These are phyloP conservation scores for Thelonectria rubi DNA, from an alignment of 2,329 filamentous ascomycete genomes.

Conservation along the genomic window DNA sequence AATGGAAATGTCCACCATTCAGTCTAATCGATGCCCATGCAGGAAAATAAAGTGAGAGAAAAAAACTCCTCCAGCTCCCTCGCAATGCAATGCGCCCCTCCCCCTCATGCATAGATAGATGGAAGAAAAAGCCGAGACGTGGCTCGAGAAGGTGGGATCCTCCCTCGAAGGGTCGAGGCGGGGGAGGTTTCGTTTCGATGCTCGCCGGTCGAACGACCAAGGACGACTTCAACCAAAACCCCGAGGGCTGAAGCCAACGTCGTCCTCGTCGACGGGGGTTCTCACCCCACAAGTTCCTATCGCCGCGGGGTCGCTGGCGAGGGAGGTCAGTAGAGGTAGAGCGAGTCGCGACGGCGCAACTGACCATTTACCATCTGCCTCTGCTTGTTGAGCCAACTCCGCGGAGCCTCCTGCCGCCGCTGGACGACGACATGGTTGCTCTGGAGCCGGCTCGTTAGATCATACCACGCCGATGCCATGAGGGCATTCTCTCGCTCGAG, in stretches of 20 bases:
- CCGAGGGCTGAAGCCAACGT: not conserved
- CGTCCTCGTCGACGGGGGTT: slow-evolving; percentile 28
- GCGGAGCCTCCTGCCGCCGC: slow-evolving; percentile 76
- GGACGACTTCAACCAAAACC: not conserved
- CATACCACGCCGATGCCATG: slow-evolving; percentile 87
- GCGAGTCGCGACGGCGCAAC: slow-evolving; percentile 54
- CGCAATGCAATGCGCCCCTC: slow-evolving; percentile 35
- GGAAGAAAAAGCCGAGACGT: slow-evolving; percentile 21
- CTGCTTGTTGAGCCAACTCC: slow-evolving; percentile 88
- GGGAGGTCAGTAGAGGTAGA: slow-evolving; percentile 55
- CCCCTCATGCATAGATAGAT: slow-evolving; percentile 22
- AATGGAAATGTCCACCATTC: slow-evolving; percentile 22
- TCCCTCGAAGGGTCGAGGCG: no score
- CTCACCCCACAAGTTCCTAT: slow-evolving; percentile 52
- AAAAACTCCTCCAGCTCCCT: slow-evolving; percentile 42
- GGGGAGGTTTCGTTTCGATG: not conserved
- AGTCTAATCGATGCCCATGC: slow-evolving; percentile 36
- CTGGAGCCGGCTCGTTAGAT: slow-evolving; percentile 79
- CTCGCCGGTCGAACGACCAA: not conserved
- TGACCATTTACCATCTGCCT: slow-evolving; percentile 73
- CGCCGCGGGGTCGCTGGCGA: slow-evolving; percentile 57
- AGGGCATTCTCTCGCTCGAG: slow-evolving; percentile 81
- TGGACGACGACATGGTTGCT: slow-evolving; percentile 85
- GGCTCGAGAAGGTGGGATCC: not conserved
- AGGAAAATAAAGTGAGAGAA: slow-evolving; percentile 3